phyloP scores from a whole-genome alignment of 2,329 filamentous ascomycete species.

The Eurotiales sp. region DNA sequence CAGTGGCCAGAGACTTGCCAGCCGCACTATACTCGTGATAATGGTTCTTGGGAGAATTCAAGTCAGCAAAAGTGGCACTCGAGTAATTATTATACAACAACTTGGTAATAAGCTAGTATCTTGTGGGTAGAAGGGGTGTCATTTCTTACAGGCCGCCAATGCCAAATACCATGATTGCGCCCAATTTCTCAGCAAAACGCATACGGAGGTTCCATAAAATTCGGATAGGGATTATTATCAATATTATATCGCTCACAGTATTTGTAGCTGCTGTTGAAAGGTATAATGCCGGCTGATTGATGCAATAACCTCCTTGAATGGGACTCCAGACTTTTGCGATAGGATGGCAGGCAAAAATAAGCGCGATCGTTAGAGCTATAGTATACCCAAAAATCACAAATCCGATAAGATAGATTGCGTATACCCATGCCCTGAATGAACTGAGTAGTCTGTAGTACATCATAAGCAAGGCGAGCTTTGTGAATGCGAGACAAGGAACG shows the following conservation, averaged over 20 bases:
- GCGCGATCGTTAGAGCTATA: neutral
- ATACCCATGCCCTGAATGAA: neutral
- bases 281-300: too few relatives aligned
- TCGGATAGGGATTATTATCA: slow-evolving; percentile 20
- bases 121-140: too few relatives aligned
- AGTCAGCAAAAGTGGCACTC: too few relatives aligned
- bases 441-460: slow-evolving; percentile 18
- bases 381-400: slow-evolving; percentile 12
- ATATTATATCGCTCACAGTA: slow-evolving; percentile 19
- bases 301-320: too few relatives aligned
- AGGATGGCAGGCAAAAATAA: slow-evolving; percentile 22
- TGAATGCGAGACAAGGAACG: slow-evolving; percentile 18
- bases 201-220: slow-evolving; percentile 16
- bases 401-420: neutral
- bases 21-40: too few relatives aligned
- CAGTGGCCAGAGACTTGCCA: too few relatives aligned
- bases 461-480: slow-evolving; percentile 19
- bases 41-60: too few relatives aligned
- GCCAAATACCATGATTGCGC: neutral
- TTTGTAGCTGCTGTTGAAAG: slow-evolving; percentile 22
- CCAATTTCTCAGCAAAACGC: slow-evolving; percentile 18
- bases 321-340: slow-evolving; percentile 18
- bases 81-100: too few relatives aligned
- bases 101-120: too few relatives aligned
- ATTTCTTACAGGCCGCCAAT: neutral